These are phyloP conservation scores for Sonneratia alba DNA, from an alignment of 345 rosid species.

Conservation along the genomic window DNA sequence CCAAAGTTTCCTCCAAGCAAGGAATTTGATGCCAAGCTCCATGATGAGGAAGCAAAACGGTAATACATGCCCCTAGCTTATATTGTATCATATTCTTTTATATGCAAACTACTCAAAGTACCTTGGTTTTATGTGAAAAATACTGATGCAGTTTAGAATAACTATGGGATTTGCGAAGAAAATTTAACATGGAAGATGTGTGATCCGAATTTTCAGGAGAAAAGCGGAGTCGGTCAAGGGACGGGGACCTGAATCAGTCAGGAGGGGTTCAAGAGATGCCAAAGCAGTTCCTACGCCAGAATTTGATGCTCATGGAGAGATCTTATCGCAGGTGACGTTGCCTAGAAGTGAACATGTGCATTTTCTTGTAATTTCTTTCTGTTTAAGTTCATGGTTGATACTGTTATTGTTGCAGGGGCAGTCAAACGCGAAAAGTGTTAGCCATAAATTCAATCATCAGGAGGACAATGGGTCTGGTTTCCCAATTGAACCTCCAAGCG, in stretches of 20 bases:
- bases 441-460: slow-evolving; percentile 28
- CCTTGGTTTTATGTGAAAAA: neutral
- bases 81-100: neutral
- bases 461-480: slow-evolving; percentile 36
- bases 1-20: slow-evolving; percentile 80
- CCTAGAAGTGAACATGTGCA: neutral
- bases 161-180: neutral
- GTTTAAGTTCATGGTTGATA: neutral
- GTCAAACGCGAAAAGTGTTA: slow-evolving; percentile 29
- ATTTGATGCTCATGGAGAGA: slow-evolving; percentile 35
- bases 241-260: slow-evolving; percentile 56
- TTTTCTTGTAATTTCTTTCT: neutral
- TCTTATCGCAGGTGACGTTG: slow-evolving; percentile 12
- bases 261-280: slow-evolving; percentile 47
- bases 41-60: slow-evolving; percentile 54
- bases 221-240: slow-evolving; percentile 49
- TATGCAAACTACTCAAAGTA: neutral
- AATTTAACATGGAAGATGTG: neutral
- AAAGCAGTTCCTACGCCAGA: slow-evolving; percentile 44
- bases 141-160: neutral
- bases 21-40: slow-evolving; percentile 61
- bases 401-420: slow-evolving; percentile 11
- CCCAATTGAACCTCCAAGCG: slow-evolving; percentile 32
- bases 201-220: slow-evolving; percentile 34
- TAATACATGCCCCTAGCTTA: slow-evolving; percentile 10